These are phyloP conservation scores for Cucumis melo DNA, from an alignment of 306 rosid genomes.

Conservation along the genomic window DNA sequence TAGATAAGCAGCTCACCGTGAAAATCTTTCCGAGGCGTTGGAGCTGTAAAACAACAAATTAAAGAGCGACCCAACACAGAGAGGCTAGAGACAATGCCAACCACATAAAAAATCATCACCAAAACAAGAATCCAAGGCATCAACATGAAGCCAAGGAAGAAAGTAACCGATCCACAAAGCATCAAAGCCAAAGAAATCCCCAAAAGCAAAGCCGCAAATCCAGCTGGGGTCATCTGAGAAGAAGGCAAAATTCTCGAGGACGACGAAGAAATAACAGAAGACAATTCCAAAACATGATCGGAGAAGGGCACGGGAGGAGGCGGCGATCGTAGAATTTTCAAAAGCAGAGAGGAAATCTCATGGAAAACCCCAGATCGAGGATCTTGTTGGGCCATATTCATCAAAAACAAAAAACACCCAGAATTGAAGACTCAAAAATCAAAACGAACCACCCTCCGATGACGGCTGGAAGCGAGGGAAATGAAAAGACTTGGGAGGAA, in stretches of 20 bases:
- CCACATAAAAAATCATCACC: slow-evolving; percentile 58
- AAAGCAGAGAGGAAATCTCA: slow-evolving; percentile 58
- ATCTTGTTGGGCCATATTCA: slow-evolving; percentile 34
- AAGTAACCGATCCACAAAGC: slow-evolving; percentile 88
- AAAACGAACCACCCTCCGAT: neutral
- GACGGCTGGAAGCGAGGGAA: slow-evolving; percentile 18
- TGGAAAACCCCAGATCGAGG: slow-evolving; percentile 41
- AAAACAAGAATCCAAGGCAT: slow-evolving; percentile 92
- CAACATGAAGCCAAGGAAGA: slow-evolving; percentile 71
- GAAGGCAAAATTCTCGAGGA: neutral
- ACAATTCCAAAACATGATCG: neutral
- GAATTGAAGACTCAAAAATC: neutral
- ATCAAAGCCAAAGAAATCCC: slow-evolving; percentile 81
- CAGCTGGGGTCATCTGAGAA: slow-evolving; percentile 16
- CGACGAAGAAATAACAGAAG: neutral
- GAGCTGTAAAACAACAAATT: slow-evolving; percentile 39
- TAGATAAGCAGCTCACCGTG: slow-evolving; percentile 29
- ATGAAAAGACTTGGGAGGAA: slow-evolving; percentile 9
- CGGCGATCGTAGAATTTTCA: slow-evolving; percentile 60
- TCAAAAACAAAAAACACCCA: slow-evolving; percentile 14
- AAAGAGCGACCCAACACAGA: slow-evolving; percentile 57
- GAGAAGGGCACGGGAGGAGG: slow-evolving; percentile 26
- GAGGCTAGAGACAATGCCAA: slow-evolving; percentile 48
- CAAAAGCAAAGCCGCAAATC: slow-evolving; percentile 61
- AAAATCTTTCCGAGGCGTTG: slow-evolving; percentile 43